Evolutionary conservation across 768 basidiomycete species (phyloP), one percentile per base, ranked within the genome.

Genomic region (Exidia glandulosa): DNA sequence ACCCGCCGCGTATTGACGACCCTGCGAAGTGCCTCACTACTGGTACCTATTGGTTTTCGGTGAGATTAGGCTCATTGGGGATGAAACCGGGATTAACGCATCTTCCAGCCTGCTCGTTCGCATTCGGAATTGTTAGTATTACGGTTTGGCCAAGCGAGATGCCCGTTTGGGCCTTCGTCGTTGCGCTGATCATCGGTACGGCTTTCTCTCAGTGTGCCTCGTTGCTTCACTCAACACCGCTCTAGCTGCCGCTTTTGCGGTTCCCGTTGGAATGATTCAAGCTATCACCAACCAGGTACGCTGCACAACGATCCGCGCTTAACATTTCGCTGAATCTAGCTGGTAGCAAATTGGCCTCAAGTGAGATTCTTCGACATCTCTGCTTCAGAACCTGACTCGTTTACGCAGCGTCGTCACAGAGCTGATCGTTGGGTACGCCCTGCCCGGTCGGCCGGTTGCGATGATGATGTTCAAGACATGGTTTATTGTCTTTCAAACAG

Each of bases 201-300:
- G 7, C 30, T 54, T 57, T 70, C 56, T 60, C 69, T 59, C 75
- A 64, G 12, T 64, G 65, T 58, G 74, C 62, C 71, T 19, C 41
- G 10, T 66, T 32, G 36, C 36, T 37, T 37, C 19, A 57, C 68
- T 71, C 25, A n/a, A 30, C n/a, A 23, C 16, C 23, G 34, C 7
- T 30, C 31, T 55, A 62, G 68, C 79, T n/a, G 65, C 85, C 61
- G 34, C 79, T 59, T 66, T 88, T 55, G 64, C 82, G 1, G 66
- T 90, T 37, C 93, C 93, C 3, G 72, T 85, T 56, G 84, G 88
- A 63, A 88, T 94, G 81, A 79, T 93, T 57, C 85, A 87, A 65
- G 90, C 90, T 31, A 88, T 93, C 69, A 91, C 92, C 62, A 94
- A 94, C 70, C 41, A 45, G n/a, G n/a, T n/a, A n/a, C n/a, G n/a